Evolutionary conservation across 208 protist genomes (phyloP), one percentile per base, ranked within the genome.

Genomic region (Trypanosoma theileri): DNA sequence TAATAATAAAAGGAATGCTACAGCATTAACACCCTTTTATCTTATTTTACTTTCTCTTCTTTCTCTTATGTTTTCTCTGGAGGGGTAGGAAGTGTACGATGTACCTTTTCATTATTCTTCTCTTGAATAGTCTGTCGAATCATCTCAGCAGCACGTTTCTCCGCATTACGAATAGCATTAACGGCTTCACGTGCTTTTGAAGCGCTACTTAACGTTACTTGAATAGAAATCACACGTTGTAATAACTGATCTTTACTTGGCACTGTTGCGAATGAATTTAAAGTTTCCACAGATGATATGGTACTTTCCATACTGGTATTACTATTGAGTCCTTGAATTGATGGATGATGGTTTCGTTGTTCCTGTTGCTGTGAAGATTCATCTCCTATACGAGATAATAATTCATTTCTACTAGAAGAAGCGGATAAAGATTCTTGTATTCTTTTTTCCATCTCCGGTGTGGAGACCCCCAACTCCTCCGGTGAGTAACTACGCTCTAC

Each of bases 381-480:
- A 35, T 35, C 28, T 35, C 40, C 26, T 1, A 31, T 24, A 16
- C 8, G 44, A 3, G 44, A 45, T 0, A 66, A 74, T 24, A 59
- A 57, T 1, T 35, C 28, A n/a, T 69, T 66, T 0, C 70, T 81
- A 17, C 78, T 64, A 24, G 55, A 51, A 19, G 59, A 73, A 0
- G 70, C 51, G 28, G 66, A 61, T 35, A 89, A 45, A 19, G 61
- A 68, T 73, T 84, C 17, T 3, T 75, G 70, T 57, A 75, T 24
- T 41, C 54, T 66, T 52, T 35, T 60, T 60, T 79, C 78, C 2
- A 89, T 63, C 21, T 76, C 69, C 0, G 51, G 53, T 7, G 61
- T 51, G 14, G 83, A 80, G 9, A 84, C 70, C 3, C 79, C 82
- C 12, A 93, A 76, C 56, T 81, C 82, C n/a, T 86, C 79, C 4